Conservation (phyloP, 768 basidiomycete species). For the Cystobasidium ongulense region DNA sequence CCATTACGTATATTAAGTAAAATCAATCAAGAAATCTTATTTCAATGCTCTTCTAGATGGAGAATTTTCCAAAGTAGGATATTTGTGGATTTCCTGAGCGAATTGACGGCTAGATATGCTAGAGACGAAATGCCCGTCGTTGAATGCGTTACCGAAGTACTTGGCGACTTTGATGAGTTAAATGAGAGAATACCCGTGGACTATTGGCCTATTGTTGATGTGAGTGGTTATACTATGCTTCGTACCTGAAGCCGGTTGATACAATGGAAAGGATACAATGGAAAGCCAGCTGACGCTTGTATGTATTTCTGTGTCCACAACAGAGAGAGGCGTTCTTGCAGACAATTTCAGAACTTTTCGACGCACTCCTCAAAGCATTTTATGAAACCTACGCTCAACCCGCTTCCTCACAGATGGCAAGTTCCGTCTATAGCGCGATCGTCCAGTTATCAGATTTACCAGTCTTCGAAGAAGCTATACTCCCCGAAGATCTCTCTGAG, state of each 20-base stretch:
- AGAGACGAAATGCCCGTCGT: constrained; percentile 74
- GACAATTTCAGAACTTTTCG: constrained; percentile 54
- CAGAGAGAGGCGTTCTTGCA: background rate
- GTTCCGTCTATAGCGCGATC: constrained; percentile 16
- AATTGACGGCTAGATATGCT: constrained; percentile 79
- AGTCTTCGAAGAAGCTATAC: constrained; percentile 34
- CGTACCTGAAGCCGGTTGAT: too few species aligned
- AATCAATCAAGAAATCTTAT: constrained; percentile 69
- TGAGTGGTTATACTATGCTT: constrained; percentile 49
- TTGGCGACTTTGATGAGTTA: constrained; percentile 63
- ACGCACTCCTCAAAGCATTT: constrained; percentile 71
- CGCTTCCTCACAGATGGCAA: background rate
- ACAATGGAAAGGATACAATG: too few species aligned
- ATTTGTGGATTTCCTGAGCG: constrained; percentile 68
- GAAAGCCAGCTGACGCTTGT: too few species aligned
- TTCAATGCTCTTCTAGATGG: constrained; percentile 83
- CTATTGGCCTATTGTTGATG: constrained; percentile 73
- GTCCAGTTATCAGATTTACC: constrained; percentile 31
- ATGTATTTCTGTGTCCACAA: background rate
- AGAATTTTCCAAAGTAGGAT: constrained; percentile 72
- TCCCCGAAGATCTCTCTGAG: constrained; percentile 30
- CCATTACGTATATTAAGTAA: constrained; percentile 79
- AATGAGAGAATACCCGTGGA: constrained; percentile 52
- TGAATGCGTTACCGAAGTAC: constrained; percentile 86
- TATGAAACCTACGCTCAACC: constrained; percentile 60